A percentile compares a stretch with the other conserved stretches of the same genome.
Evolutionary conservation across 345 rosid genomes (phyloP).

Genomic region (Eucalyptus cloeziana): DNA sequence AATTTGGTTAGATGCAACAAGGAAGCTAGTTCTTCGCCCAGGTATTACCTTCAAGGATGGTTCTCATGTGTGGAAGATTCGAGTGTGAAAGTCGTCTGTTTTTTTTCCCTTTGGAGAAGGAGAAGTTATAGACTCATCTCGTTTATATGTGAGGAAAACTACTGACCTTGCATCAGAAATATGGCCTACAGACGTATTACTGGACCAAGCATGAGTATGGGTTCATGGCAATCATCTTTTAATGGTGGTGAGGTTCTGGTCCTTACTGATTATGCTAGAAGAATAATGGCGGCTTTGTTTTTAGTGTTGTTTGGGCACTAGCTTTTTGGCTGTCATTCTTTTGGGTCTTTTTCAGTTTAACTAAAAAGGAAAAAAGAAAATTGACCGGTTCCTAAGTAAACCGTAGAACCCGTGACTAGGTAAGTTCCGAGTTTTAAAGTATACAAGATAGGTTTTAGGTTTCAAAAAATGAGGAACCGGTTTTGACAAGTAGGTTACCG

Average conservation of each 20-base stretch:
- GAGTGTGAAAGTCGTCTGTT: not conserved
- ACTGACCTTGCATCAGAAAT: not conserved
- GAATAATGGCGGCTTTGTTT: not conserved
- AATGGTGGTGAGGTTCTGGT: not conserved
- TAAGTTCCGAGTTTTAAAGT: no score
- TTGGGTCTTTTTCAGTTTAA: not conserved
- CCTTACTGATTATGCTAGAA: not conserved
- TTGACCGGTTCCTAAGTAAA: not conserved
- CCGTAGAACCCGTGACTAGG: not conserved
- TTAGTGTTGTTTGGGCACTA: not conserved
- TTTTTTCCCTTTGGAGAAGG: not conserved
- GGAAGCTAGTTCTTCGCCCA: constrained; percentile 83
- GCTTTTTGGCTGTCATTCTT: not conserved
- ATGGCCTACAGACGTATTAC: not conserved
- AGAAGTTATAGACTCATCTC: not conserved
- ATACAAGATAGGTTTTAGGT: not conserved
- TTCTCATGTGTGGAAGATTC: not conserved
- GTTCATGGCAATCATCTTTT: not conserved
- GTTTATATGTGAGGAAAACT: not conserved
- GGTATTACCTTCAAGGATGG: constrained; percentile 22
- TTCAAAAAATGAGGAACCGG: not conserved
- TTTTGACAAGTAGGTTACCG: not conserved
- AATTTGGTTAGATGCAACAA: constrained; percentile 95
- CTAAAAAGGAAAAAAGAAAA: no score
- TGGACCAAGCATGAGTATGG: not conserved